phyloP scores from a whole-genome alignment of 257 asterid species.

The Lycium ferocissimum region DNA sequence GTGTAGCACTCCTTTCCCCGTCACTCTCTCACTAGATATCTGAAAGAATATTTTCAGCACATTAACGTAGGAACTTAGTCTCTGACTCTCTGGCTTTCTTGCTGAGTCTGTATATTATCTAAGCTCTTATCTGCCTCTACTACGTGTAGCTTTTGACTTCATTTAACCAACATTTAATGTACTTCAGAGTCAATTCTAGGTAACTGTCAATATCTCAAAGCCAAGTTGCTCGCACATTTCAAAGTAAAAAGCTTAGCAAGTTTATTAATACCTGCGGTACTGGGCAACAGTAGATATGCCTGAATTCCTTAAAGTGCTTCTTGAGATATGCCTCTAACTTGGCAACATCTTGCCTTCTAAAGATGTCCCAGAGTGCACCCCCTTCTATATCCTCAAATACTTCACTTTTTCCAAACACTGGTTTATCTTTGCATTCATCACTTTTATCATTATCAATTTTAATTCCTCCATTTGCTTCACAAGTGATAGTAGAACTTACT shows the following conservation, averaged over 20 bases:
- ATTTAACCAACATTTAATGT: neutral
- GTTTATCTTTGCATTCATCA: neutral
- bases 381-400: constrained; percentile 45
- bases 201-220: neutral
- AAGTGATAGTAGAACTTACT: constrained; percentile 2
- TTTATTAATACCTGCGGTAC: constrained; percentile 57
- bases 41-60: constrained; percentile 9
- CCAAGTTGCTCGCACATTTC: neutral
- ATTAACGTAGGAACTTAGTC: neutral
- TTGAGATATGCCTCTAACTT: constrained; percentile 64
- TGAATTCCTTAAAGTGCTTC: constrained; percentile 51
- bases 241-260: neutral
- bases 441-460: constrained; percentile 22
- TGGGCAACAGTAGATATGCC: constrained; percentile 53
- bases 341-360: constrained; percentile 84
- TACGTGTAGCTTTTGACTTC: neutral
- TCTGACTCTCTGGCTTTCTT: neutral
- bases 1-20: neutral
- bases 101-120: neutral
- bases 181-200: neutral
- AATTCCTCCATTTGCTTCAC: constrained; percentile 12
- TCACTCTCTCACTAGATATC: neutral
- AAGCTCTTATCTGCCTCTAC: neutral
- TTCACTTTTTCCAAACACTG: constrained; percentile 26
- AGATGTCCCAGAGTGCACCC: constrained; percentile 97